phyloP scores from a whole-genome alignment of 2,329 filamentous ascomycete genomes.

The Colletotrichum horii region DNA sequence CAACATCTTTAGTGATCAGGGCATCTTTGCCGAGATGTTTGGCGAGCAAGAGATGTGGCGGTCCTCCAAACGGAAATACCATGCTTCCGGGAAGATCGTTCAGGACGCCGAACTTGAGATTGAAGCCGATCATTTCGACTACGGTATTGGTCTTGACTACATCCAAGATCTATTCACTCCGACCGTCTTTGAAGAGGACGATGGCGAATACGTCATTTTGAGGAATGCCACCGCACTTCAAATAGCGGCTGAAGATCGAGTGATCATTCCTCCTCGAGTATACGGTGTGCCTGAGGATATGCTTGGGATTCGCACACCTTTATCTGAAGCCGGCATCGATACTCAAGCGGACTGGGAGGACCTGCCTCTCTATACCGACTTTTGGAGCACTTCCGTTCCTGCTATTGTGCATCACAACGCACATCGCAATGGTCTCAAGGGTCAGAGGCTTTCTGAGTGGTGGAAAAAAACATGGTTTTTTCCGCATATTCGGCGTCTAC shows the following conservation, averaged over 20 bases:
- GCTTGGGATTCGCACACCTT: background rate
- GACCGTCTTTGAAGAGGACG: conserved; percentile 31
- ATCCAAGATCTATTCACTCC: conserved; percentile 33
- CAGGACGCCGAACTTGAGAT: background rate
- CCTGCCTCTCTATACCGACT: conserved; percentile 27
- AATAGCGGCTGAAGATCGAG: conserved; percentile 22
- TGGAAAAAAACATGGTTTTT: conserved; percentile 30
- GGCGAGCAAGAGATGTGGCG: conserved; percentile 29
- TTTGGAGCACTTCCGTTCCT: conserved; percentile 25
- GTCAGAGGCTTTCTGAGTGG: conserved; percentile 23
- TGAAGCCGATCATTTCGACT: conserved; percentile 24
- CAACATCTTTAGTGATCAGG: conserved; percentile 33
- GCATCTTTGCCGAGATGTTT: conserved; percentile 34
- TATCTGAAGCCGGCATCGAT: background rate
- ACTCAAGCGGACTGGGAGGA: background rate
- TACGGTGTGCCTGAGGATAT: conserved; percentile 27
- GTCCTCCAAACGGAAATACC: background rate
- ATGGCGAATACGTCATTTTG: conserved; percentile 28
- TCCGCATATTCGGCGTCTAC: conserved; percentile 23
- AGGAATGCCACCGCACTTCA: conserved; percentile 21
- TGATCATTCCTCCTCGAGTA: conserved; percentile 28
- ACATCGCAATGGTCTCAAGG: conserved; percentile 24
- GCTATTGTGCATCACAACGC: conserved; percentile 29
- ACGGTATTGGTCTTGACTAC: conserved; percentile 33
- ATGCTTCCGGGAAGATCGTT: background rate